phyloP scores from a whole-genome alignment of 805 yeast species.

The Debaryomyces castellii region DNA sequence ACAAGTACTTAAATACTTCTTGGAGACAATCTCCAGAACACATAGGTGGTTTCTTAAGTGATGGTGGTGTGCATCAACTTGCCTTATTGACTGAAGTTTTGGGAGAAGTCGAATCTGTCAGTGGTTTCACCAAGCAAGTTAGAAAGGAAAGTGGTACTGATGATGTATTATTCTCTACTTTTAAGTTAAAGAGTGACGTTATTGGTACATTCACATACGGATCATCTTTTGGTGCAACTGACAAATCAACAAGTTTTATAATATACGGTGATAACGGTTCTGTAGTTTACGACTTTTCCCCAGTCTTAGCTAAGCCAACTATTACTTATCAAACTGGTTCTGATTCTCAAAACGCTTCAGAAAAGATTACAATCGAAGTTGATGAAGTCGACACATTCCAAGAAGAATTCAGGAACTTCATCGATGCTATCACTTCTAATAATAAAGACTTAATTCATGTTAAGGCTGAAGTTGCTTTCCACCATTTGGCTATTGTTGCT shows the following conservation, averaged over 20 bases:
- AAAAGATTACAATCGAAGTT: slow-evolving; percentile 37
- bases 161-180: slow-evolving; percentile 74
- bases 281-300: slow-evolving; percentile 63
- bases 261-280: slow-evolving; percentile 83
- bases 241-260: slow-evolving; percentile 62
- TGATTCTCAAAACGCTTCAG: slow-evolving; percentile 50
- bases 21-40: slow-evolving; percentile 94
- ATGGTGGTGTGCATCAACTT: slow-evolving; percentile 96
- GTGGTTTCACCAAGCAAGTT: slow-evolving; percentile 77
- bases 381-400: slow-evolving; percentile 45
- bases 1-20: slow-evolving; percentile 63
- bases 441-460: slow-evolving; percentile 58
- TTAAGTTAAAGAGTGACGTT: slow-evolving; percentile 57
- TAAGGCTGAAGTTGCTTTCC: slow-evolving; percentile 81
- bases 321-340: slow-evolving; percentile 34
- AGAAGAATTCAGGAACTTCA: slow-evolving; percentile 50
- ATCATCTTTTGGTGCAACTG: slow-evolving; percentile 81
- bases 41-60: slow-evolving; percentile 88
- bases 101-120: slow-evolving; percentile 69
- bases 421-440: slow-evolving; percentile 56
- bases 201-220: slow-evolving; percentile 89
- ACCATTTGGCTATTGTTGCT: slow-evolving; percentile 86
- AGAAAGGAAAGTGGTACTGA: slow-evolving; percentile 77
- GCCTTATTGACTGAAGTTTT: slow-evolving; percentile 81
- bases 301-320: slow-evolving; percentile 38